phyloP scores from a whole-genome alignment of 83 land plant species.

The Thuja plicata region DNA sequence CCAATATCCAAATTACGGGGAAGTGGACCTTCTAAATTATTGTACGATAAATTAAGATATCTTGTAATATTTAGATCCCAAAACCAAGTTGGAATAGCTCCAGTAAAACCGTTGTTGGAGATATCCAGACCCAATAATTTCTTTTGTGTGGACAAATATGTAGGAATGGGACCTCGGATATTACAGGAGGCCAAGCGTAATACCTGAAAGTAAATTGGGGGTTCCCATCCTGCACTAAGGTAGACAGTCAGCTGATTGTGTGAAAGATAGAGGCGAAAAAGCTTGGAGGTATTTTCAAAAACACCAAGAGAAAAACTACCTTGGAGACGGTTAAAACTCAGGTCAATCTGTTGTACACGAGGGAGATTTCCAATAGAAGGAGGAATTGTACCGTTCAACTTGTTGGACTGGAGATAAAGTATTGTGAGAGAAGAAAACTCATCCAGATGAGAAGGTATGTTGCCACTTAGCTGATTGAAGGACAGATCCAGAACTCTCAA shows the following conservation, averaged over 20 bases:
- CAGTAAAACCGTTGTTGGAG: neutral
- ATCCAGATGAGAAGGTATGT: slow-evolving; percentile 49
- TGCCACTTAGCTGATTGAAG: slow-evolving; percentile 51
- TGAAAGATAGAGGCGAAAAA: neutral
- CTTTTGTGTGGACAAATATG: neutral
- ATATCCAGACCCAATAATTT: neutral
- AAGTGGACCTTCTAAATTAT: no score
- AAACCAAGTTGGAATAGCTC: no score
- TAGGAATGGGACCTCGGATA: neutral
- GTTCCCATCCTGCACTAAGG: neutral
- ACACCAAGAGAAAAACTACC: slow-evolving; percentile 51
- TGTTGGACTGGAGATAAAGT: slow-evolving; percentile 34
- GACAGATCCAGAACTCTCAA: slow-evolving; percentile 24
- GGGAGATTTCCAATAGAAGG: neutral
- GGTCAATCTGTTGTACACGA: neutral
- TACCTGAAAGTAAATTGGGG: neutral
- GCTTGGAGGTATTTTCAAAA: slow-evolving; percentile 31
- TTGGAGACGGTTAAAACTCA: slow-evolving; percentile 44
- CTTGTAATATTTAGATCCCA: no score
- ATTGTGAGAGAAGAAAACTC: slow-evolving; percentile 35
- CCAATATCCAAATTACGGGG: no score
- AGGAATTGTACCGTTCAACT: neutral
- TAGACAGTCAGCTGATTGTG: neutral
- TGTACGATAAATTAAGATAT: no score
- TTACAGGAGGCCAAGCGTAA: neutral